Base-by-base conservation (phyloP, 2,329 filamentous ascomycete genomes). In the Fusarium sororula region DNA sequence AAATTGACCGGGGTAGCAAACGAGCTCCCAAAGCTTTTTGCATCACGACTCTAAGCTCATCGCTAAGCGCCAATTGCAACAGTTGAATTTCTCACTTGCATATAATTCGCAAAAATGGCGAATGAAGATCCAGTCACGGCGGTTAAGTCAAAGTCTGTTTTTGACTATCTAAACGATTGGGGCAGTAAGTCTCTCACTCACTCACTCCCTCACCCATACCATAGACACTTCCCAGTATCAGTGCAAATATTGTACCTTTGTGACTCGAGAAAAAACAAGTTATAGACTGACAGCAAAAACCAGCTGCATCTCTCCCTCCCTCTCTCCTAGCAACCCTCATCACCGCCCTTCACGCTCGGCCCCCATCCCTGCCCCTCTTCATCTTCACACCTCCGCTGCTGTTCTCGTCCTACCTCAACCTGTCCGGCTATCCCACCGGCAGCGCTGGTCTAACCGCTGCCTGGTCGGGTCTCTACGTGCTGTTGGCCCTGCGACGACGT, bases 381-480 rank as follows among this genome's bases (percentile, higher is more conserved):
- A 82, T 87, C 73, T 85, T 87, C 77, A 80, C 83, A n/a, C 86
- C 87, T 30, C 83, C 87, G 32, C 85, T 90, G 38, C 80, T 89
- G 63, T 89, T 90, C 81, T 83, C 85, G 61, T 87, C 85, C 78
- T 91, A 90, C 81, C 85, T 90, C 77, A 90, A 89, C 79, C 85
- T 91, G 12, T 87, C 88, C 26, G 89, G 89, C 66, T 90, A 87
- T 82, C 86, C 85, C 69, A 88, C 87, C 58, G 88, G 89, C 78
- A 85, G 85, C 64, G 89, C 88, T 6, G 89, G 88, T 57, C 81
- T 90, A 64, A 85, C 87, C 1, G 87, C 87, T 59, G 88, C 89
- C 22, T 88, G 87, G 82, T 89, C 87, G 50, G 89, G 88, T 37
- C 83, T 90, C 22, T 91, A 91, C 79, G 85, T 86, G 8, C 81